These are phyloP conservation scores for Sicyos edulis DNA, from an alignment of 306 rosid genomes.

Conservation along the genomic window DNA sequence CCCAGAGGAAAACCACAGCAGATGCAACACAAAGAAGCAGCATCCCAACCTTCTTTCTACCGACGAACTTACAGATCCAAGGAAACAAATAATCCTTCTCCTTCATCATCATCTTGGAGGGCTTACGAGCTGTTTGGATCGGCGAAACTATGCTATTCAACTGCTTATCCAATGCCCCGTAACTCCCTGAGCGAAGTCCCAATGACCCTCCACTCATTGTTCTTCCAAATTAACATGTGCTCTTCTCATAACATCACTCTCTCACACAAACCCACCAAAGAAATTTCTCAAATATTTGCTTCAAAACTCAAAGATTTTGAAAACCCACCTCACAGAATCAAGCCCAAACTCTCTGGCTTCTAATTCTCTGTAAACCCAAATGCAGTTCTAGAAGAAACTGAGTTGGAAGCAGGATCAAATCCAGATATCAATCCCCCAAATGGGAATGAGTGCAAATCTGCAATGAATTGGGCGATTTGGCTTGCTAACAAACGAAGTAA, in stretches of 20 bases:
- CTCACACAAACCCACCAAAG: constrained; percentile 3
- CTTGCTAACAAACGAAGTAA: neutral
- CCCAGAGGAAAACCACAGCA: constrained; percentile 75
- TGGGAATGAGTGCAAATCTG: neutral
- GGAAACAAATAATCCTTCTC: constrained; percentile 66
- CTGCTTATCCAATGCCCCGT: constrained; percentile 82
- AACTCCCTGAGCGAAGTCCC: constrained; percentile 81
- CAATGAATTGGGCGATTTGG: neutral
- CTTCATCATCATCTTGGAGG: constrained; percentile 65
- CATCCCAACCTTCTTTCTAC: constrained; percentile 85
- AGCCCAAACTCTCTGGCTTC: constrained; percentile 25
- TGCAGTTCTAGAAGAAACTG: constrained; percentile 26
- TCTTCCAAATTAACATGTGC: constrained; percentile 34
- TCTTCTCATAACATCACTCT: constrained; percentile 49
- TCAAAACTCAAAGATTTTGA: constrained; percentile 15
- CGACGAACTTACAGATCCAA: constrained; percentile 82
- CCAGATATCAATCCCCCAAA: neutral
- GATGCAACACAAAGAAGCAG: constrained; percentile 71
- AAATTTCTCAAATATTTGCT: constrained; percentile 6
- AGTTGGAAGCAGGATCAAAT: constrained; percentile 25
- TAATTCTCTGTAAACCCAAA: constrained; percentile 20
- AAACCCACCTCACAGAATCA: constrained; percentile 32
- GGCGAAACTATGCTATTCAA: constrained; percentile 49
- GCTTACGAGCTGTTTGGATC: constrained; percentile 60
- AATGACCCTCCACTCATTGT: constrained; percentile 83